phyloP scores from a whole-genome alignment of 2,329 filamentous ascomycete genomes.

The Ilyonectria sp. region DNA sequence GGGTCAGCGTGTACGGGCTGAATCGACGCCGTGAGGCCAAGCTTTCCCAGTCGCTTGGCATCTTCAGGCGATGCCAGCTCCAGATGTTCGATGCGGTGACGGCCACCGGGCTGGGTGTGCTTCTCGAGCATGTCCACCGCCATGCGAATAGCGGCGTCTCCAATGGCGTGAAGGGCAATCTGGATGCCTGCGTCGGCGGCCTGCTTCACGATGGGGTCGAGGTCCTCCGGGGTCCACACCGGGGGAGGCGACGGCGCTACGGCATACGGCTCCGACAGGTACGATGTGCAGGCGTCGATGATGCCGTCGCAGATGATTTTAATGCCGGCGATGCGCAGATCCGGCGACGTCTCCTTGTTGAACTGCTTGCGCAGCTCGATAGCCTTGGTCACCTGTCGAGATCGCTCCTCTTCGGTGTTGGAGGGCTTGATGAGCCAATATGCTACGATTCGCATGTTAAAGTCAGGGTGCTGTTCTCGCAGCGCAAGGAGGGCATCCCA shows the following conservation, averaged over 20 bases:
- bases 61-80: constrained; percentile 71
- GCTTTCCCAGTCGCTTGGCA: constrained; percentile 66
- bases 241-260: constrained; percentile 60
- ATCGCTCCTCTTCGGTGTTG: constrained; percentile 55
- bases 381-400: constrained; percentile 65
- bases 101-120: constrained; percentile 58
- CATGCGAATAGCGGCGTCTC: constrained; percentile 69
- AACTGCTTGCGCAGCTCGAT: constrained; percentile 59
- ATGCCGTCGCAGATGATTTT: constrained; percentile 77
- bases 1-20: constrained; percentile 72
- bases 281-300: constrained; percentile 75
- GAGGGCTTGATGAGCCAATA: constrained; percentile 71
- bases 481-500: constrained; percentile 68
- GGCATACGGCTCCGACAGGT: constrained; percentile 70
- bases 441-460: constrained; percentile 63
- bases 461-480: constrained; percentile 49
- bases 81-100: constrained; percentile 76
- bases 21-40: constrained; percentile 72
- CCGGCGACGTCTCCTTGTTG: constrained; percentile 54
- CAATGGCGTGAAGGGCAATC: constrained; percentile 75
- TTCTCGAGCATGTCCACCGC: constrained; percentile 69
- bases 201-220: constrained; percentile 67
- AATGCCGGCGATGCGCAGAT: constrained; percentile 69
- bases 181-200: constrained; percentile 69
- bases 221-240: constrained; percentile 68